A percentile compares a stretch with the other conserved stretches of the same genome.
Evolutionary conservation across 177 flowering plant species (phyloP).

Genomic region (Vitis hybrid): DNA sequence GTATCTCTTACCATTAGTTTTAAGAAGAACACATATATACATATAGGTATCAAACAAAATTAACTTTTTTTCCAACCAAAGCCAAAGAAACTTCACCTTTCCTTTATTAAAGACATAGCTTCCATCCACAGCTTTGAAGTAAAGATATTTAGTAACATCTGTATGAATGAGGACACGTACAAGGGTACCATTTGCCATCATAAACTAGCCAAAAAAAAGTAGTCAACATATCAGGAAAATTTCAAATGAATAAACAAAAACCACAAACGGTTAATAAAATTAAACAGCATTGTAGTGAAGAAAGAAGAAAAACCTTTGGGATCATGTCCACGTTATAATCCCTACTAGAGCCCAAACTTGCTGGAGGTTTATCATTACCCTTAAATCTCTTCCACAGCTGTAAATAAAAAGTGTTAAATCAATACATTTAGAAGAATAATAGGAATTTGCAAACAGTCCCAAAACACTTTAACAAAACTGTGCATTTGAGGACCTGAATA

Average conservation of each 20-base stretch:
- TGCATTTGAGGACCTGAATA: conserved; percentile 38
- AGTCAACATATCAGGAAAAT: not conserved
- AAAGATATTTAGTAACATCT: conserved; percentile 84
- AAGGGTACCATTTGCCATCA: conserved; percentile 93
- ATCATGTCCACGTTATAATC: conserved; percentile 97
- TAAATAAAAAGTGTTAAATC: not conserved
- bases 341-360: conserved; percentile 83
- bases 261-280: not conserved
- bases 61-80: no score
- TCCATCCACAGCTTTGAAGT: conserved; percentile 92
- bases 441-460: not conserved
- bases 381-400: conserved; percentile 94
- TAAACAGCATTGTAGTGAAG: not conserved
- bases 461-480: not conserved
- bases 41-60: no score
- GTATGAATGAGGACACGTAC: conserved; percentile 95
- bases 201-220: conserved; percentile 54
- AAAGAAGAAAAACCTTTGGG: conserved; percentile 62
- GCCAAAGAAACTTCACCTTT: conserved; percentile 46
- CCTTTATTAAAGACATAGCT: conserved; percentile 87
- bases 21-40: not conserved
- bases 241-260: not conserved
- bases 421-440: not conserved
- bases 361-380: conserved; percentile 83
- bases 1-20: not conserved